These are phyloP conservation scores for Phyllachora maydis DNA, from an alignment of 2,329 filamentous ascomycete species.

Conservation along the genomic window DNA sequence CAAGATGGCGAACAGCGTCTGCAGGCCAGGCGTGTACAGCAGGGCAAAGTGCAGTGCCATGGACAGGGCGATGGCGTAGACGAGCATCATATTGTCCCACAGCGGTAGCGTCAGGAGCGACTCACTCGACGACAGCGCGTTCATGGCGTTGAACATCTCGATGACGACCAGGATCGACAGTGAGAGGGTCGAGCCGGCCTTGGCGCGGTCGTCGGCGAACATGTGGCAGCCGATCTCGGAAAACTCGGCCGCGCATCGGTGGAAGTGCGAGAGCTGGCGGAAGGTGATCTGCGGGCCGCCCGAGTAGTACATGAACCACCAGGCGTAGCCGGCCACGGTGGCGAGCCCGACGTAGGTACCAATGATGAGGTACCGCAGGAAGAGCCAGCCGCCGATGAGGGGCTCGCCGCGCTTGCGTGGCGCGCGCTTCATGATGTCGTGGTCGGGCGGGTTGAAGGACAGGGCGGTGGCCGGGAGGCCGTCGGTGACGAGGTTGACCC, in stretches of 20 bases:
- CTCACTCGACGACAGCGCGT: slow-evolving; percentile 84
- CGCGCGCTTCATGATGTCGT: slow-evolving; percentile 79
- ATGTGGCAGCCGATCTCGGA: too few relatives aligned
- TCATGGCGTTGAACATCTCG: slow-evolving; percentile 97
- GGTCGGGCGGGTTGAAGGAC: slow-evolving; percentile 86
- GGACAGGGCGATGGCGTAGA: slow-evolving; percentile 78
- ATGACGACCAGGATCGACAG: slow-evolving; percentile 98
- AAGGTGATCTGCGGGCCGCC: slow-evolving; percentile 84
- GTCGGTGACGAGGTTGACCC: slow-evolving; percentile 99
- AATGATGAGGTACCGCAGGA: slow-evolving; percentile 70
- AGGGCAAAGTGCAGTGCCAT: slow-evolving; percentile 74
- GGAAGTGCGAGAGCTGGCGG: slow-evolving; percentile 79
- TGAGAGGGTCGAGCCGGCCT: slow-evolving; percentile 95
- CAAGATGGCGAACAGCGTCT: slow-evolving; percentile 92
- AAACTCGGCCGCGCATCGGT: slow-evolving; percentile 88
- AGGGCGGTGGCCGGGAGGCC: slow-evolving; percentile 93
- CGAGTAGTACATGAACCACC: slow-evolving; percentile 74
- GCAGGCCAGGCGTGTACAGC: slow-evolving; percentile 84
- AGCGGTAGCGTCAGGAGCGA: slow-evolving; percentile 71
- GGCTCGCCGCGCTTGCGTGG: slow-evolving; percentile 73
- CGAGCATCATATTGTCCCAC: slow-evolving; percentile 83
- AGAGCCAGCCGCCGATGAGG: slow-evolving; percentile 68
- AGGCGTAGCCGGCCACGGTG: slow-evolving; percentile 76
- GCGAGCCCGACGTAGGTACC: slow-evolving; percentile 80
- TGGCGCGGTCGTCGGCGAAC: slow-evolving; percentile 64